Evolutionary conservation across 2,329 filamentous ascomycete species (phyloP).

Genomic region (Sarocladium brachiariae): DNA sequence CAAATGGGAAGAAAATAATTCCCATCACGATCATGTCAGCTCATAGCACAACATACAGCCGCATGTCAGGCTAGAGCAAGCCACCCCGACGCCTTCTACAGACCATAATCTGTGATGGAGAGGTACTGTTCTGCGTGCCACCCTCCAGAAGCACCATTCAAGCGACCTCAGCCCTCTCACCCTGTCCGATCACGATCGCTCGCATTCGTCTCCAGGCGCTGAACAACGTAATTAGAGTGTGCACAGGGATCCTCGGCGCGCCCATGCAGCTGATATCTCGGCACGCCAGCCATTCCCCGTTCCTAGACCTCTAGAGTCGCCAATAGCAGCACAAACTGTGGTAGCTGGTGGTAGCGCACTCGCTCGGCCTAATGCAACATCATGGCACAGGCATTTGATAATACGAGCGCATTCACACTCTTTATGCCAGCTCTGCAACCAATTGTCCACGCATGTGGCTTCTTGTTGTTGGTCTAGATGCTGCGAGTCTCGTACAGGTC

Average conservation of each 20-base stretch:
- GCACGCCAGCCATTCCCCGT: neutral
- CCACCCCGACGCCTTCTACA: slow-evolving; percentile 1
- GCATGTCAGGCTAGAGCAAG: neutral
- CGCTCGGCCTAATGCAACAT: neutral
- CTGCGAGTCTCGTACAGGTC: too few relatives aligned
- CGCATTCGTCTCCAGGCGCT: neutral
- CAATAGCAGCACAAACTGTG: too few relatives aligned
- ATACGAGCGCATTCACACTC: neutral
- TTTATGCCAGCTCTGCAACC: neutral
- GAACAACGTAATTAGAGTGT: neutral
- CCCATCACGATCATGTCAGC: neutral
- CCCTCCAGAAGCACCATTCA: too few relatives aligned
- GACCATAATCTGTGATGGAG: neutral
- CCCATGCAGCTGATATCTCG: slow-evolving; percentile 4
- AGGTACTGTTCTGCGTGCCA: neutral
- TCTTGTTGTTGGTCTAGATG: neutral
- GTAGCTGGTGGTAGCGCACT: neutral
- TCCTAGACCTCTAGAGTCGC: too few relatives aligned
- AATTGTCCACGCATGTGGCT: neutral
- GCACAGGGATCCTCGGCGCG: neutral
- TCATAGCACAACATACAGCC: too few relatives aligned
- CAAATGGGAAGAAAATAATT: neutral
- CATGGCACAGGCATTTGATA: neutral
- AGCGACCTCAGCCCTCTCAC: too few relatives aligned
- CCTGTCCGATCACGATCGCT: too few relatives aligned